Base-by-base conservation (phyloP, 345 rosid species). In the Noccaea caerulescens region DNA sequence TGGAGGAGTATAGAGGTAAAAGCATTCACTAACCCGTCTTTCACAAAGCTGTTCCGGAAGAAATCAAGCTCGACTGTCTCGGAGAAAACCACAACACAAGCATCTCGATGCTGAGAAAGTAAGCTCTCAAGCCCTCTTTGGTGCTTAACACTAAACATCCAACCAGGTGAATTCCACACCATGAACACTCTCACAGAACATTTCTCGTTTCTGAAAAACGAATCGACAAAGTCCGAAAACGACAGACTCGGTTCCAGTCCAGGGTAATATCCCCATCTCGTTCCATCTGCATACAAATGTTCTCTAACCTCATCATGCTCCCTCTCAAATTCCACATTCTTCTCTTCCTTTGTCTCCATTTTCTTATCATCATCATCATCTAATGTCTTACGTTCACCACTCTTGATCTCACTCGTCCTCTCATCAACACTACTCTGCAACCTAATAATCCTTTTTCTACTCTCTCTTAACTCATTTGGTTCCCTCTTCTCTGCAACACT, bases 141-240 rank as follows among this genome's bases (percentile, higher is more conserved):
- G 16, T 94, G 90, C 72, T 92, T 84, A 73, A 94, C 90, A 55
- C 87, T 78, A 70, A 77, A 88, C 99, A 91, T 91, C 97, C 99
- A 94, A 4, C 95, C 82, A 20, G 98, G 99, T 0, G 95, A 91
- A 70, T 89, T 94, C 96, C 97, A 94, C 66, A 94, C 88, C 96
- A 91, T 85, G 76, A 91, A 91, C 67, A 89, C 86, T 77, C 85
- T 85, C 80, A 85, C 43, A 41, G 60, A 65, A 47, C 99, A 91
- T 67, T 71, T 82, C 58, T 76, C 89, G 52, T 62, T 80, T 58
- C 82, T 77, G 4, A 88, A 85, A 84, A 87, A 91, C 6, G 86
- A 80, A 65, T 79, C 82, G 89, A 91, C 55, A 27, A 94, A 94
- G 14, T 82, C 84, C 0, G 85, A 81, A 79, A 94, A 94, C 1